Evolutionary conservation across 148 eudicot genomes (phyloP), one percentile per base, ranked within the genome.

Genomic region (Fallopia convolvulus): DNA sequence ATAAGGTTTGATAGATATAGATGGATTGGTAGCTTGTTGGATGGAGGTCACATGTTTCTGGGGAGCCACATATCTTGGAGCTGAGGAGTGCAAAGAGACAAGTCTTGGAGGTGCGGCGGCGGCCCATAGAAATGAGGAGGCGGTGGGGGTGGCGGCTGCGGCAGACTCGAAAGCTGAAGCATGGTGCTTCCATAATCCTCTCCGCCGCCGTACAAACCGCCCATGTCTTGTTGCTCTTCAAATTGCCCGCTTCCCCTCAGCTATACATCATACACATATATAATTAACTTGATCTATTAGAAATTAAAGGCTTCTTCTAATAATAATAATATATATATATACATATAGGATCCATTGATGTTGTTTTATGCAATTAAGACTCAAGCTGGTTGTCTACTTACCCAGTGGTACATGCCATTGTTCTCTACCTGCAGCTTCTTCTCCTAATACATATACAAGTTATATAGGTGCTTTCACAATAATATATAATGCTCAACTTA

Each of bases 401-500:
- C 82, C 82, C 75, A 77, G 7, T 65, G 73, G 30, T 77, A 77
- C 75, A 50, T 47, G 74, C 11, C 21, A 17, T 14, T 65, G 76
- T 68, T 75, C 82, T 75, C 78, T 15, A 46, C 65, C 46, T 80
- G 75, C 75, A 80, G 72, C 58, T 58, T 56, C 50, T 66, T 77
- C 70, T 47, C 79, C 79, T 77, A 8, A 60, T 44, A 44, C 8
- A 42, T 42, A 41, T 41, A 41, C 44, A 42, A 5, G 46, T 6
- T 42, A 42, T 8, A 42, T 8, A 42, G 6, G n/a, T n/a, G n/a
- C n/a, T 6, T 42, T 6, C 9, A 42, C 9, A 42, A 42, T 42
- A 6, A 42, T n/a, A n/a, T n/a, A n/a, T n/a, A n/a, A n/a, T n/a
- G n/a, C n/a, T n/a, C n/a, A n/a, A n/a, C n/a, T n/a, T n/a, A n/a